phyloP scores from a whole-genome alignment of 2,329 filamentous ascomycete genomes.

The Cladosporium austrohemisphaericum region DNA sequence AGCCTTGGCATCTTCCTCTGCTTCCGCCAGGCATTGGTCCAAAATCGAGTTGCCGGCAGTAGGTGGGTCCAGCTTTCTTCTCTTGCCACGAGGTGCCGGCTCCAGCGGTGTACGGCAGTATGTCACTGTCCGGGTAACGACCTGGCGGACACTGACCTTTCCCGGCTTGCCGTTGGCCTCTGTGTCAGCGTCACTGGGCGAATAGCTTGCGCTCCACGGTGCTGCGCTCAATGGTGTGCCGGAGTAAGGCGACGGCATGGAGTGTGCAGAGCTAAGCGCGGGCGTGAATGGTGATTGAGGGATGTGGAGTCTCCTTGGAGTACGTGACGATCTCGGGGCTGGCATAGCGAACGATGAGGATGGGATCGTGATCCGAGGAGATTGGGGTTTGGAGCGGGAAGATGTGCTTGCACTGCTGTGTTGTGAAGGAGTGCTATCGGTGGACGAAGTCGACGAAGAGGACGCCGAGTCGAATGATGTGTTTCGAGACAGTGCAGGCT shows the following conservation, averaged over 20 bases:
- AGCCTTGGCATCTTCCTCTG: constrained; percentile 57
- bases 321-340: constrained; percentile 57
- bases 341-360: constrained; percentile 45
- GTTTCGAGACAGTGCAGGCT: constrained; percentile 34
- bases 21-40: constrained; percentile 79
- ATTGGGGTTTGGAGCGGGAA: constrained; percentile 25
- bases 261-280: constrained; percentile 46
- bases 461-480: constrained; percentile 31
- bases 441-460: constrained; percentile 19
- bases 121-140: constrained; percentile 90
- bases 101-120: constrained; percentile 73
- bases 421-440: constrained; percentile 19
- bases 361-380: constrained; percentile 42
- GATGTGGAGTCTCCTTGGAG: constrained; percentile 65
- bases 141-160: constrained; percentile 72
- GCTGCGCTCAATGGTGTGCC: constrained; percentile 33
- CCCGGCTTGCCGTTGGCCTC: constrained; percentile 28
- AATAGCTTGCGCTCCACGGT: constrained; percentile 44
- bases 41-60: constrained; percentile 80
- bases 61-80: constrained; percentile 63
- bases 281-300: constrained; percentile 72
- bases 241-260: constrained; percentile 68
- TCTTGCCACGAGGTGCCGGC: constrained; percentile 87
- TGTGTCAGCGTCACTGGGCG: constrained; percentile 65
- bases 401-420: constrained; percentile 19